phyloP scores from a whole-genome alignment of 352 stramenopile species.

The Globisporangium cystogenes region DNA sequence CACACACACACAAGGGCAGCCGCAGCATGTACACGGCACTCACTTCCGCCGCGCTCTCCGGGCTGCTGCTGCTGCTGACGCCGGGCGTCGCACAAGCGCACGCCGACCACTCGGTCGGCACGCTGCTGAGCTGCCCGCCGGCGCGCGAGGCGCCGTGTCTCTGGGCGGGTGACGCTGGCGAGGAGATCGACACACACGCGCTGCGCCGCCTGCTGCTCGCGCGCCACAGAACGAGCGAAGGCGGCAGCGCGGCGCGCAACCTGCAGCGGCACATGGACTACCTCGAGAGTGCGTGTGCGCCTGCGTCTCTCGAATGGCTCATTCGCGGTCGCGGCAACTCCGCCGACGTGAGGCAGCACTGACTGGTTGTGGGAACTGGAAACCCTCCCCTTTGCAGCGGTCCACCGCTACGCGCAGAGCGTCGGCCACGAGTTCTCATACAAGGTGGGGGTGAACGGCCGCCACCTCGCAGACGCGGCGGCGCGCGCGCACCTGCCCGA shows the following conservation, averaged over 20 bases:
- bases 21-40: too few relatives aligned
- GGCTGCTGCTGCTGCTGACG: not conserved
- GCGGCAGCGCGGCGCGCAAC: slow-evolving; percentile 32
- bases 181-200: slow-evolving; percentile 28
- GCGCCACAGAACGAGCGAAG: slow-evolving; percentile 21
- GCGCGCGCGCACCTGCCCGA: slow-evolving; percentile 40
- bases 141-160: slow-evolving; percentile 27
- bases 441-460: slow-evolving; percentile 57
- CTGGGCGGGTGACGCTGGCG: slow-evolving; percentile 45
- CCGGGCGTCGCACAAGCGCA: too few relatives aligned
- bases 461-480: slow-evolving; percentile 43
- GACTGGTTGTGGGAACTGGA: not conserved
- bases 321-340: too few relatives aligned
- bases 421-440: slow-evolving; percentile 61
- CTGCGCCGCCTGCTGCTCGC: slow-evolving; percentile 47
- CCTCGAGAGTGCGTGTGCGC: slow-evolving; percentile 55
- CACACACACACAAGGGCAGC: too few relatives aligned
- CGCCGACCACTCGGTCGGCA: slow-evolving; percentile 28
- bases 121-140: slow-evolving; percentile 42
- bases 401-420: slow-evolving; percentile 46
- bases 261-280: slow-evolving; percentile 74
- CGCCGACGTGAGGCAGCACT: too few relatives aligned
- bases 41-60: not conserved
- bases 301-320: too few relatives aligned
- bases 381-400: slow-evolving; percentile 33